Conservation (phyloP, 495 filamentous ascomycete species). For the Neurospora terricola region DNA sequence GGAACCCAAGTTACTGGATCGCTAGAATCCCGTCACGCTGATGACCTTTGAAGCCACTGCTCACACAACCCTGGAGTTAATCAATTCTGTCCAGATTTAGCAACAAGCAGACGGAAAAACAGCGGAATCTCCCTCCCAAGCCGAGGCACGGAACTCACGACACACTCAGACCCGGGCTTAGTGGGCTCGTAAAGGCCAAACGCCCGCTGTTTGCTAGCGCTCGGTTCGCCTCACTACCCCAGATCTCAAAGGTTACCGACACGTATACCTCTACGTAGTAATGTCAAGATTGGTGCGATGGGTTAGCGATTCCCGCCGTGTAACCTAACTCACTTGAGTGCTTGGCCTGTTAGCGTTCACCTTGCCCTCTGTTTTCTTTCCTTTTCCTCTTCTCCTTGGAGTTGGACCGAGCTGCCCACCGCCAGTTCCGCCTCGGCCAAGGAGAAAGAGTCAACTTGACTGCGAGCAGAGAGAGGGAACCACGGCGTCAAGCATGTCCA, state of each 20-base stretch:
- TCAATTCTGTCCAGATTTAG: neutral
- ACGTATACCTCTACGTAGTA: neutral
- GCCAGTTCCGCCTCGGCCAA: neutral
- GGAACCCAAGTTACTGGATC: conserved; percentile 25
- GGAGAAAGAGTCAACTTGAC: neutral
- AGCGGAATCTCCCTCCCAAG: neutral
- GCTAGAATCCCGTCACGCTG: neutral
- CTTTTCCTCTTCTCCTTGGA: neutral
- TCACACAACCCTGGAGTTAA: neutral
- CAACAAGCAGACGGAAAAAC: neutral
- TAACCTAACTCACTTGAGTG: neutral
- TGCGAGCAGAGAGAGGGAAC: neutral
- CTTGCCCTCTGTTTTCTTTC: neutral
- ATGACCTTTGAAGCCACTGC: neutral
- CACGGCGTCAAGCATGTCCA: neutral
- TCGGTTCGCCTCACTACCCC: neutral
- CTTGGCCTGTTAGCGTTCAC: neutral
- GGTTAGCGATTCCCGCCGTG: neutral
- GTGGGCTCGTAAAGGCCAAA: neutral
- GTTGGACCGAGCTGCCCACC: neutral
- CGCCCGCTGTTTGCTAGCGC: neutral
- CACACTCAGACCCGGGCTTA: neutral
- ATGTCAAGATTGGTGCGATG: neutral
- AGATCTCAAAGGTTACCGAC: neutral
- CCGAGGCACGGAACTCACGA: neutral